These are phyloP conservation scores for Amanita exitialis DNA, from an alignment of 768 basidiomycete species.

Conservation along the genomic window DNA sequence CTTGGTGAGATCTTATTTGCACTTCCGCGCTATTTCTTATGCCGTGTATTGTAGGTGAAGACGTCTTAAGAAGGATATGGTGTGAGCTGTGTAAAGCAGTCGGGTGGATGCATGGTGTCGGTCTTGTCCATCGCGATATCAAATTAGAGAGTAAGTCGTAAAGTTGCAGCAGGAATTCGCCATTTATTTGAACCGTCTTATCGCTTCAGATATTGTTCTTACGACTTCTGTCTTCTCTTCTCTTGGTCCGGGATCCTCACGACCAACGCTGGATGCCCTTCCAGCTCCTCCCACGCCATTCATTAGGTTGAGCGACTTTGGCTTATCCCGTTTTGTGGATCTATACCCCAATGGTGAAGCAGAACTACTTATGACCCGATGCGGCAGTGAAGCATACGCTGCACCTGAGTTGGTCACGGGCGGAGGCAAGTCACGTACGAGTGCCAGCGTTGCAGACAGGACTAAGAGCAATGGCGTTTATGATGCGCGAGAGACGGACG, in stretches of 20 bases:
- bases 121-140: slow-evolving; percentile 84
- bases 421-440: slow-evolving; percentile 14
- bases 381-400: slow-evolving; percentile 84
- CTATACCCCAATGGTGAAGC: slow-evolving; percentile 29
- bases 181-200: not conserved
- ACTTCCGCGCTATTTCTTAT: slow-evolving; percentile 2
- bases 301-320: slow-evolving; percentile 83
- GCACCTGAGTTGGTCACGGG: slow-evolving; percentile 67
- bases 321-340: slow-evolving; percentile 79
- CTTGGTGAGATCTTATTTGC: slow-evolving; percentile 19
- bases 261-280: slow-evolving; percentile 20
- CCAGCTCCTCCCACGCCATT: slow-evolving; percentile 41
- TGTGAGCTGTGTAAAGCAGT: slow-evolving; percentile 70
- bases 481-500: slow-evolving; percentile 79
- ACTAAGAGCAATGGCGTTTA: slow-evolving; percentile 32
- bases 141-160: slow-evolving; percentile 59
- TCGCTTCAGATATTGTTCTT: slow-evolving; percentile 58
- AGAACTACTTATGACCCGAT: slow-evolving; percentile 60
- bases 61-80: slow-evolving; percentile 59
- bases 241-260: slow-evolving; percentile 13
- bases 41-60: slow-evolving; percentile 23
- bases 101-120: slow-evolving; percentile 81
- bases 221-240: slow-evolving; percentile 31
- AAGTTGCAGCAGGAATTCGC: not conserved
- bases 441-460: not conserved